A percentile compares a stretch with the other conserved stretches of the same genome.
Evolutionary conservation across 2,329 filamentous ascomycete species (phyloP).

Genomic region (Apiospora rasikravindrae): DNA sequence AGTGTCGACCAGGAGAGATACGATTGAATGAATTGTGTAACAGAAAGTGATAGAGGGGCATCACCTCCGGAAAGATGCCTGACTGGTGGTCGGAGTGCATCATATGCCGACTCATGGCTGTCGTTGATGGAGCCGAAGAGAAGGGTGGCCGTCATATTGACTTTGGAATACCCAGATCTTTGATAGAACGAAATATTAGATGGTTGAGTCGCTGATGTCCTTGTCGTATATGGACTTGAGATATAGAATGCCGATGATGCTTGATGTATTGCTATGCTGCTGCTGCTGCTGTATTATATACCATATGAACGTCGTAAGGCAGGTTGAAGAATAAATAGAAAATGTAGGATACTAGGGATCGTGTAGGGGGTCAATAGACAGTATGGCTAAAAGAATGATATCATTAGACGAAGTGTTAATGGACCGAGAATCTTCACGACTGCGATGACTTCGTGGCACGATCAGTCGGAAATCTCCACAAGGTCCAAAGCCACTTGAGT

Average conservation of each 20-base stretch:
- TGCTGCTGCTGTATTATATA: background rate
- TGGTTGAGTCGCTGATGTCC: background rate
- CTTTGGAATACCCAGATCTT: background rate
- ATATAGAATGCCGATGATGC: background rate
- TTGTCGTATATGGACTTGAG: too few relatives aligned
- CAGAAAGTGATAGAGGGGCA: conserved; percentile 21
- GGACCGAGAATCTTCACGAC: background rate
- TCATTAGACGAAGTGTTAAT: background rate
- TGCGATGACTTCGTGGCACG: background rate
- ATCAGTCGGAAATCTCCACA: conserved; percentile 15
- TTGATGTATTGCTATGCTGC: background rate
- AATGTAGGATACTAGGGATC: background rate
- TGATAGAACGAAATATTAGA: background rate
- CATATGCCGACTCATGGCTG: conserved; percentile 29
- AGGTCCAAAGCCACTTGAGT: conserved; percentile 3
- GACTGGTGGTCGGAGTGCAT: conserved; percentile 24
- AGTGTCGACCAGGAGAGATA: conserved; percentile 31
- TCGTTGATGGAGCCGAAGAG: conserved; percentile 32
- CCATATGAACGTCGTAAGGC: background rate
- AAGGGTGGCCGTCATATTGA: conserved; percentile 31
- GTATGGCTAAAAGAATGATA: conserved; percentile 9
- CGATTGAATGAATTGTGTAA: background rate
- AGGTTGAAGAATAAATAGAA: background rate
- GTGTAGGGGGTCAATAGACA: background rate
- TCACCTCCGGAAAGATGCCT: conserved; percentile 23